Evolutionary conservation across 164 flowering plant genomes (phyloP), one percentile per base, ranked within the genome.

Genomic region (Vitis riparia): DNA sequence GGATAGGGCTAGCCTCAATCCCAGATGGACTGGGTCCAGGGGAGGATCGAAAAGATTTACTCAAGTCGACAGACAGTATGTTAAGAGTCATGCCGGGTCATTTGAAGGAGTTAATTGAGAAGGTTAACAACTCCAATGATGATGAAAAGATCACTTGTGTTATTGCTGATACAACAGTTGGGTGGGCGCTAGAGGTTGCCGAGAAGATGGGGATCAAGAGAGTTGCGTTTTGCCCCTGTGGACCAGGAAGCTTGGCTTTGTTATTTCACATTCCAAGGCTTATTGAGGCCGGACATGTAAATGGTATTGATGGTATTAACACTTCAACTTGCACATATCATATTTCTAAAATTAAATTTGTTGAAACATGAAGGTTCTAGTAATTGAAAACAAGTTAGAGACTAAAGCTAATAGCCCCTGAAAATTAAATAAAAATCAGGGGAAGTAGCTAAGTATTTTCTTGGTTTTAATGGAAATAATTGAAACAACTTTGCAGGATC

Each of bases 161-260:
- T 8, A 70, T 80, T 3, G 81, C 80, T 55, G 83, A 80, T 64
- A 67, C 14, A 17, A 5, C 13, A 11, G 16, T 71, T 13, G 68
- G 67, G 8, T 79, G 77, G 74, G 70, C 77, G 10, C 49, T 71
- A 55, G 68, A 73, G 23, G 68, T 73, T 23, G 79, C 79, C 1
- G 63, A 65, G 64, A 74, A 73, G 65, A 48, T 83, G 62, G 76
- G 78, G 51, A 52, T 77, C 9, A 59, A 17, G 68, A 47, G 50
- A 9, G 80, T 68, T 1, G 53, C 71, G 4, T 76, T 75, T 37
- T 67, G 55, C 37, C 63, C 82, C 1, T 47, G 70, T 16, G 53
- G 75, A 0, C 59, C 51, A 0, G 78, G 69, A 37, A 9, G 17
- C 2, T 19, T 72, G 63, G 72, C 79, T 3, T 14, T 51, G 23